Conservation (phyloP, 2,329 filamentous ascomycete genomes). For the Sordariomycetes sp. region DNA sequence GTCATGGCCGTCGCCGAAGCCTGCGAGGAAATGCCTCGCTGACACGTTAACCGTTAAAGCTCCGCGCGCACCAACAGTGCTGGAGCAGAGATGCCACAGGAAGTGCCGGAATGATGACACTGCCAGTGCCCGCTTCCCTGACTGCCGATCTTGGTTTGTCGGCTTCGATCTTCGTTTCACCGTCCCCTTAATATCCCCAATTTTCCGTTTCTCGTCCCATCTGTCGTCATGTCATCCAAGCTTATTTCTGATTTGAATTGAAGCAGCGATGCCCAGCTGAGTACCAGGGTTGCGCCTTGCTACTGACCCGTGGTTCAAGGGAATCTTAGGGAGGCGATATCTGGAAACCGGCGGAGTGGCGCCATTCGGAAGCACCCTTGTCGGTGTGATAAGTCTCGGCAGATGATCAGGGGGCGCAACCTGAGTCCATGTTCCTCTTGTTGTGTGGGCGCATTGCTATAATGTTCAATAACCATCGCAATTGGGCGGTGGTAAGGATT, state of each 20-base stretch:
- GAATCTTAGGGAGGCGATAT: background rate
- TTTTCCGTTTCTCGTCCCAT: background rate
- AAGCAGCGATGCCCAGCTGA: background rate
- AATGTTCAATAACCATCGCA: too few species aligned
- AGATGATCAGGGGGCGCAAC: too few species aligned
- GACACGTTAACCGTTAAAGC: background rate
- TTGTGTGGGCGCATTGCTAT: too few species aligned
- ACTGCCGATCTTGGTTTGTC: slow-evolving; percentile 1
- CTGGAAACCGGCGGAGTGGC: too few species aligned
- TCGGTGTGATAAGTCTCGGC: too few species aligned
- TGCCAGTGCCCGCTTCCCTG: background rate
- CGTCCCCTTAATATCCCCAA: slow-evolving; percentile 1
- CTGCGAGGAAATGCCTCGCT: background rate
- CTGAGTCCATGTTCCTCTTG: too few species aligned
- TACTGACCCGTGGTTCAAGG: background rate
- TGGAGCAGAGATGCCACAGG: background rate
- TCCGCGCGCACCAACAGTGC: too few species aligned
- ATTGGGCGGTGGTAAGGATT: too few species aligned
- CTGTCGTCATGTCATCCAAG: background rate
- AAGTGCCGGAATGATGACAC: background rate
- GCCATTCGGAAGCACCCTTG: too few species aligned
- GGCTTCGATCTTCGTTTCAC: slow-evolving; percentile 2
- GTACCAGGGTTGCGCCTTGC: background rate
- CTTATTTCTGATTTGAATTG: background rate
- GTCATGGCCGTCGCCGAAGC: background rate